Evolutionary conservation across 2,329 filamentous ascomycete genomes (phyloP).

Genomic region (Alternaria tenuissima): DNA sequence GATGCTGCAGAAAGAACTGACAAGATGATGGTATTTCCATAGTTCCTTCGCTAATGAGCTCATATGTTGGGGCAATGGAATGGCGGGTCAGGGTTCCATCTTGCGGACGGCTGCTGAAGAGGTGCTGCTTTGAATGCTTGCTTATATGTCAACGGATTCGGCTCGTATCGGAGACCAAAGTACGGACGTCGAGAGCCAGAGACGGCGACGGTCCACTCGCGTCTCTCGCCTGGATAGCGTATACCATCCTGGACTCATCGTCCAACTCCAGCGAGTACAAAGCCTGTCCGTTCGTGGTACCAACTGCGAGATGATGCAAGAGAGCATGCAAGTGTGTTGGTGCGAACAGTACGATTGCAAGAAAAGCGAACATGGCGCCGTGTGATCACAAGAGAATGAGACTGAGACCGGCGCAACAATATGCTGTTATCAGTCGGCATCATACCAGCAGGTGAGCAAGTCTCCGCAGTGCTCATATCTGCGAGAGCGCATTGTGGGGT

Average conservation of each 20-base stretch:
- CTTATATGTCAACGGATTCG: neutral
- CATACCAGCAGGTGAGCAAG: neutral
- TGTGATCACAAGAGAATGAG: neutral
- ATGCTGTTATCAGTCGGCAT: neutral
- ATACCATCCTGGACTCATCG: conserved; percentile 18
- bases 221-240: conserved; percentile 21
- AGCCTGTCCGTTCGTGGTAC: conserved; percentile 20
- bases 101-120: conserved; percentile 30
- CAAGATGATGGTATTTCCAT: conserved; percentile 31
- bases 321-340: conserved; percentile 11
- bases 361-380: conserved; percentile 15
- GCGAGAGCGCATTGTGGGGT: conserved; percentile 24
- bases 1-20: conserved; percentile 8
- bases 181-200: conserved; percentile 29
- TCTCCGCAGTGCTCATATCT: neutral
- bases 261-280: conserved; percentile 29
- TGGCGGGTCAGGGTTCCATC: conserved; percentile 30
- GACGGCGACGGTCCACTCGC: conserved; percentile 26
- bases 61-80: conserved; percentile 22
- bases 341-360: conserved; percentile 15
- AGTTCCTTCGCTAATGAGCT: conserved; percentile 27
- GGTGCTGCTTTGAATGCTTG: conserved; percentile 24
- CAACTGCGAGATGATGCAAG: conserved; percentile 32
- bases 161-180: neutral
- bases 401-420: neutral